These are phyloP conservation scores for Crataegus laevigata DNA, from an alignment of 306 rosid genomes.

Conservation along the genomic window DNA sequence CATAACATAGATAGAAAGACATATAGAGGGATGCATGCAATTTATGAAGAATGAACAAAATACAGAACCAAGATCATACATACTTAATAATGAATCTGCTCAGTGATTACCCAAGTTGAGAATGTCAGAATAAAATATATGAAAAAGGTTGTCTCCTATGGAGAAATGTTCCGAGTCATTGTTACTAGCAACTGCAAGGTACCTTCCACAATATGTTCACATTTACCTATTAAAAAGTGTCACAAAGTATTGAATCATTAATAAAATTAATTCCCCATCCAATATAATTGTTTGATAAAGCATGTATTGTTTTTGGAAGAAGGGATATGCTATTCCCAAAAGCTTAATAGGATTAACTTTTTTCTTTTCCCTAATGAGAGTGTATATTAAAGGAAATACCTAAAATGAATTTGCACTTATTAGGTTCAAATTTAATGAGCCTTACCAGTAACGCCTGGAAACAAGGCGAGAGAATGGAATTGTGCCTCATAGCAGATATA, in stretches of 20 bases:
- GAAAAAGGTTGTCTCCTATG: not conserved
- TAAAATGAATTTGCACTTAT: not conserved
- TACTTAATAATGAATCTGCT: not conserved
- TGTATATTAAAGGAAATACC: not conserved
- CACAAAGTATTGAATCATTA: not conserved
- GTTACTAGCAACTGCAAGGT: not conserved
- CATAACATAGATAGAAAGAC: not conserved
- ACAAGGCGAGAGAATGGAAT: constrained; percentile 67
- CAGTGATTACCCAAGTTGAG: not conserved
- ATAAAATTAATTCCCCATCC: not conserved
- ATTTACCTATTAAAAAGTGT: not conserved
- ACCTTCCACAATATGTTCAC: not conserved
- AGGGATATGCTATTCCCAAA: not conserved
- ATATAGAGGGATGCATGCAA: not conserved
- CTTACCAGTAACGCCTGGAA: constrained; percentile 73
- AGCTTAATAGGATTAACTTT: not conserved
- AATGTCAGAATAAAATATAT: not conserved
- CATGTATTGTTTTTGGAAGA: no score
- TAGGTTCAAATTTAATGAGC: constrained; percentile 27
- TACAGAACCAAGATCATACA: not conserved
- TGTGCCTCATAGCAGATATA: constrained; percentile 82
- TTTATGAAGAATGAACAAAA: not conserved
- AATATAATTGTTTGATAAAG: not conserved
- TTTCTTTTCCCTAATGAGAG: no score
- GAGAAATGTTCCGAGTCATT: not conserved